phyloP scores from a whole-genome alignment of 2,329 filamentous ascomycete genomes.

The Fusarium sarcochroum region DNA sequence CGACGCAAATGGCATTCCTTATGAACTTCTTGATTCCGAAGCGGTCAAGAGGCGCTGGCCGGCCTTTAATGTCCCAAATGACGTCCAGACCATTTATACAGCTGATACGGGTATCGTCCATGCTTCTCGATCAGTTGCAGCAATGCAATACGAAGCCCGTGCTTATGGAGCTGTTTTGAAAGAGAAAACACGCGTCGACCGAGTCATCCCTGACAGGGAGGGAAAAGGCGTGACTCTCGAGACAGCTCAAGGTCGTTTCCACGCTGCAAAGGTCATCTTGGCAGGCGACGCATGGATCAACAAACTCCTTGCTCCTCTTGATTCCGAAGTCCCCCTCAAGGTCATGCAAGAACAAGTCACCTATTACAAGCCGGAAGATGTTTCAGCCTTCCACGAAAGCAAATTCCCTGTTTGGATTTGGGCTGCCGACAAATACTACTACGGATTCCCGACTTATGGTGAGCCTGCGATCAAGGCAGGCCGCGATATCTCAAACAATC shows the following conservation, averaged over 20 bases:
- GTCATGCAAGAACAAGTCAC: conserved; percentile 46
- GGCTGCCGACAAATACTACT: conserved; percentile 21
- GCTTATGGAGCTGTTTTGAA: conserved; percentile 24
- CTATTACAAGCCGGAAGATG: conserved; percentile 35
- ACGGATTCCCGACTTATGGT: conserved; percentile 34
- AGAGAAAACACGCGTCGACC: conserved; percentile 22
- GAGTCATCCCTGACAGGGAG: not conserved
- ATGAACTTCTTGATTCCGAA: conserved; percentile 36
- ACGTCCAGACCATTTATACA: conserved; percentile 41
- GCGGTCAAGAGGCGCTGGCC: conserved; percentile 42
- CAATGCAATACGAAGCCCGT: conserved; percentile 35
- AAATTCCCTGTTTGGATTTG: conserved; percentile 42
- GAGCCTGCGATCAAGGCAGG: conserved; percentile 40
- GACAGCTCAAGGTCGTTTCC: conserved; percentile 18
- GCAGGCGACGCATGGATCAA: conserved; percentile 38
- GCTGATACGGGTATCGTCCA: conserved; percentile 44
- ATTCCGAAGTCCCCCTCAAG: conserved; percentile 25
- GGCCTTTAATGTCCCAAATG: conserved; percentile 29
- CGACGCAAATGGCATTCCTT: conserved; percentile 30
- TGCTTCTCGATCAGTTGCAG: conserved; percentile 28
- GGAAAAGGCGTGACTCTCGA: conserved; percentile 24
- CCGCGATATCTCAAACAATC: conserved; percentile 32
- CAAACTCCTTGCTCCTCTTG: conserved; percentile 30
- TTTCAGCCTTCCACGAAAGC: conserved; percentile 1
- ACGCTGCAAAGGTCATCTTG: conserved; percentile 30